These are phyloP conservation scores for Epicoccum sorghinum DNA, from an alignment of 2,329 filamentous ascomycete genomes.

Conservation along the genomic window DNA sequence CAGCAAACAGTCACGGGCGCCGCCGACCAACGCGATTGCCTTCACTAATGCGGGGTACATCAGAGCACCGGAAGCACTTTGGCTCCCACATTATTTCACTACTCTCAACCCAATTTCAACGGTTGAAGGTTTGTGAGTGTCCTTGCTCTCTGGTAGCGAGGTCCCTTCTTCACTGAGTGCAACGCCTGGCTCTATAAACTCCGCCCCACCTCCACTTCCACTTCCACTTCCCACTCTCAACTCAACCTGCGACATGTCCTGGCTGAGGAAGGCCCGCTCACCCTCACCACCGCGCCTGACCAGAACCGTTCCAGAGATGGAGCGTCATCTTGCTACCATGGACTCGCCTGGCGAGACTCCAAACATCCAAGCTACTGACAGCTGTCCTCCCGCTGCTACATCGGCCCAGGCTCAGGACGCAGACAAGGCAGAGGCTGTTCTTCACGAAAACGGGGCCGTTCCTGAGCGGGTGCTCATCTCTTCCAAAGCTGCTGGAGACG, in stretches of 20 bases:
- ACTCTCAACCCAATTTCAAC: too few relatives aligned
- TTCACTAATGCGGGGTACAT: background rate
- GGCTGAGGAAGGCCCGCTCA: constrained; percentile 3
- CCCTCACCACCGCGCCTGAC: background rate
- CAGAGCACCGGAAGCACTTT: background rate
- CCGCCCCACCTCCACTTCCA: background rate
- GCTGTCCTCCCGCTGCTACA: background rate
- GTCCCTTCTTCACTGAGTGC: background rate
- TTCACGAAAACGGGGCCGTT: background rate
- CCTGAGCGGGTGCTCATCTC: background rate
- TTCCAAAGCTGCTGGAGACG: background rate
- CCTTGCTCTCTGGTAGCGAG: constrained; percentile 3
- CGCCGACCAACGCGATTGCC: background rate
- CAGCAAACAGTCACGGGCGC: constrained; percentile 1
- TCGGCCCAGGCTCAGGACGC: background rate
- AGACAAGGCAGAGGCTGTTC: background rate
- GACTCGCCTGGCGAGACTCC: background rate
- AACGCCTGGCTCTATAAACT: background rate
- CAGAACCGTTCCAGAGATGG: constrained; percentile 1
- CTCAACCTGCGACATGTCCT: background rate
- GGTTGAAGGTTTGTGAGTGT: background rate
- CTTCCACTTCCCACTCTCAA: background rate
- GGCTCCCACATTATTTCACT: too few relatives aligned
- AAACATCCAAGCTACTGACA: background rate
- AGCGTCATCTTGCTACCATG: background rate